These are phyloP conservation scores for Leonotis leonurus DNA, from an alignment of 257 asterid genomes.

Conservation along the genomic window DNA sequence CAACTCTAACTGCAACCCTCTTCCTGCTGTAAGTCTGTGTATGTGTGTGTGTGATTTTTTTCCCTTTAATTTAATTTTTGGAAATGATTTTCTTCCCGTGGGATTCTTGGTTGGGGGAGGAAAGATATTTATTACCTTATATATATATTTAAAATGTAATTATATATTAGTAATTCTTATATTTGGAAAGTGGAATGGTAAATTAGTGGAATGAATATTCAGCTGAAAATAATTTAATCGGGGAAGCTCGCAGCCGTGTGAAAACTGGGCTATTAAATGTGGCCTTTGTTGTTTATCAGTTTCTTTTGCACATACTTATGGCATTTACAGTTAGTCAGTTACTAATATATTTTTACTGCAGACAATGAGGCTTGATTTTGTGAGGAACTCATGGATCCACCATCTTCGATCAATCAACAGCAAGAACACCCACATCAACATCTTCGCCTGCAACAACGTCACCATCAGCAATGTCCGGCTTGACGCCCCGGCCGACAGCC, in stretches of 20 bases:
- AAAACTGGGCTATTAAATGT: neutral
- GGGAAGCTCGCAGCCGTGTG: neutral
- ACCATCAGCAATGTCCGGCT: conserved; percentile 32
- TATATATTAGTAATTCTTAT: no score
- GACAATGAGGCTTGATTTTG: conserved; percentile 61
- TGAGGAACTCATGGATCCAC: conserved; percentile 38
- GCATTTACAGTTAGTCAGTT: neutral
- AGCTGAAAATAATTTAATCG: neutral
- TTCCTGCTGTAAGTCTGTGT: conserved; percentile 42
- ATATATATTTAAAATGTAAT: no score
- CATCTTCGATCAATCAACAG: conserved; percentile 53
- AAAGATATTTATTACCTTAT: neutral
- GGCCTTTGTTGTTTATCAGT: neutral
- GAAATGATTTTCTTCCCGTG: neutral
- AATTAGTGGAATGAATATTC: no score
- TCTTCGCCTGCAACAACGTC: conserved; percentile 49
- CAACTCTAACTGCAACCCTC: conserved; percentile 40
- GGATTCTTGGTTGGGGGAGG: neutral
- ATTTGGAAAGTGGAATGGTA: neutral
- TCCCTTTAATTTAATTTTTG: neutral
- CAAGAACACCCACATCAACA: conserved; percentile 51
- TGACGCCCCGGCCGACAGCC: conserved; percentile 50
- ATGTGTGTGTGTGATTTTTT: neutral
- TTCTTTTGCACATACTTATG: neutral
- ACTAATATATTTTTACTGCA: no score